Base-by-base conservation (phyloP, 2,329 filamentous ascomycete genomes). In the Colletotrichum navitas region DNA sequence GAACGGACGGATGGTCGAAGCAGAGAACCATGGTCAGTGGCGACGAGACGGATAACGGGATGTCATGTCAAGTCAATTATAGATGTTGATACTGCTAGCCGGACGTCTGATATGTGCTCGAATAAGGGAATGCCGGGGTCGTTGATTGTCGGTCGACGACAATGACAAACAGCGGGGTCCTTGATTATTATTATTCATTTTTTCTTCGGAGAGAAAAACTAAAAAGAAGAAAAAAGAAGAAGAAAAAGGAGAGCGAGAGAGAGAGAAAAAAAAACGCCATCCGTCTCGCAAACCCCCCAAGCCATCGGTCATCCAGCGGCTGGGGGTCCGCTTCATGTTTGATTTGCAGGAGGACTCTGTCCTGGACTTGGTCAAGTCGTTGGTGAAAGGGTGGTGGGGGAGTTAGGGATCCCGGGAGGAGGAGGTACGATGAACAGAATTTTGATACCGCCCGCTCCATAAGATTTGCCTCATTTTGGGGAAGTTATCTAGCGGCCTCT, bases 401-500 rank as follows among this genome's bases (percentile, higher is more conserved):
- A 16, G 21, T 56, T 56, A 34, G 54, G 54, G 34, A 56, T 56
- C 54, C 54, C 45, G 56, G 36, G 18, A 18, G 36, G 18, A 18
- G 36, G 36, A 47, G 45, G 51, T 39, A 36, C 43, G 47, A 41
- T 60, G 43, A 39, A 34, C 55, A 62, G 56, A 55, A 55, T 66
- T 66, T 61, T 55, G 52, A 55, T 55, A 51, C 68, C 58, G 68
- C 68, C 49, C 36, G 58, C 56, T 62, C 51, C 68, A 62, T 63
- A 51, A 71, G 64, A 68, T 68, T 71, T 71, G 64, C 58, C 68
- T 68, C 63, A 68, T 68, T 68, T 71, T 58, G 51, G 34, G 41
- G 63, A 62, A 43, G 68, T 43, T 68, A 58, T 68, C 62, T 68
- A 71, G 64, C 68, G 51, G 58, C 36, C 34, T 51, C 60, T 68